Evolutionary conservation across 805 yeast genomes (phyloP), one percentile per base, ranked within the genome.

Genomic region (Metschnikowia henanensis): DNA sequence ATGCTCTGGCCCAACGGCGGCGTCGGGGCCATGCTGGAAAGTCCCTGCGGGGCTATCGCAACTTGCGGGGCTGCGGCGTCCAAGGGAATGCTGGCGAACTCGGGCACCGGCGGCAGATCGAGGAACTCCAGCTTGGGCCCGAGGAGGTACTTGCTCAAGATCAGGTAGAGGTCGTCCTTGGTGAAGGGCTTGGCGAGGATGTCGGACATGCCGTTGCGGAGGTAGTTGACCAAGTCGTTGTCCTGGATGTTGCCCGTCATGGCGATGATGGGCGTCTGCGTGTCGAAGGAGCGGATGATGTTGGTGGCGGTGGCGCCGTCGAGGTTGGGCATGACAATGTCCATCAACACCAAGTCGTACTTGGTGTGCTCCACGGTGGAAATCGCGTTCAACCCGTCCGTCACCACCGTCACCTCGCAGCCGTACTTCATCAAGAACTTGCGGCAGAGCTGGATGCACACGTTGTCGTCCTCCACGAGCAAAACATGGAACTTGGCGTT

Each of bases 141-240:
- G 45, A 79, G 75, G 41, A 85, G 70, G 60, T 87, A 89, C 55
- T 90, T 85, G 50, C 85, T 82, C 41, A 92, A 68, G 58, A 90
- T 87, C 48, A 81, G 73, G 58, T 83, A 87, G 45, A 94, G 71
- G 59, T 88, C 96, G 52, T 83, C 87, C 59, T 87, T 89, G 2
- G 95, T 85, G 61, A 94, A 94, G 1, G 99, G 99, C 59, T 94
- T 89, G 4, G 96, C 95, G 50, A 94, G 70, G 29, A 94, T 88
- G 63, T 89, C 96, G 46, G 87, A 83, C 88, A 90, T 90, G 4
- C 97, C 97, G 57, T 89, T 88, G 54, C 84, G 84, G 47, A 87
- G 68, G 61, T 87, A 89, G 1, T 83, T 84, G 36, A 86, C 85
- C 45, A 89, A 71, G 62, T 89, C 96, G 52, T 84, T 81, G 51